phyloP scores from a whole-genome alignment of 805 yeast genomes.

The Wickerhamomyces ciferrii region DNA sequence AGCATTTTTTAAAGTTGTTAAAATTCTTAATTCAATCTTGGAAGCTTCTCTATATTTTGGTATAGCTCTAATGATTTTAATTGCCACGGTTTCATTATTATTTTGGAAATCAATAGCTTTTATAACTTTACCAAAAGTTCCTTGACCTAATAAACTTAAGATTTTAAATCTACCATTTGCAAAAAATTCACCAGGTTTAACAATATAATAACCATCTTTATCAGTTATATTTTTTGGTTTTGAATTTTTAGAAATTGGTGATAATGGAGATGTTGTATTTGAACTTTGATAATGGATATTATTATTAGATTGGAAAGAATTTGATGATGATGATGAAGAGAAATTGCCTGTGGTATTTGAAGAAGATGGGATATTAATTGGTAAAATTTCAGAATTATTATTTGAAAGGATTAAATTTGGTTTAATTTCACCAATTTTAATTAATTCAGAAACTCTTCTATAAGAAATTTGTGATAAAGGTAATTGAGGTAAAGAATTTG shows the following conservation, averaged over 20 bases:
- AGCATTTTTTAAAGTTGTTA: constrained; percentile 61
- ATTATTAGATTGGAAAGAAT: constrained; percentile 2
- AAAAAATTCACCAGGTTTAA: constrained; percentile 50
- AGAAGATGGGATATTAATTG: background rate
- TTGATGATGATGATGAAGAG: constrained; percentile 6
- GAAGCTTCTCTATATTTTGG: constrained; percentile 96
- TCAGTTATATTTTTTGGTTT: constrained; percentile 15
- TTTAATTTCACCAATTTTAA: constrained; percentile 37
- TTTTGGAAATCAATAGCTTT: constrained; percentile 72
- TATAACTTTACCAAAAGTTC: constrained; percentile 88
- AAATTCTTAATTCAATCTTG: constrained; percentile 81
- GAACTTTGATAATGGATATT: constrained; percentile 4
- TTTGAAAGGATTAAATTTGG: constrained; percentile 24
- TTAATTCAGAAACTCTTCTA: constrained; percentile 27
- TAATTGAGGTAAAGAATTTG: constrained; percentile 50
- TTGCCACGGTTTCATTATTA: constrained; percentile 61
- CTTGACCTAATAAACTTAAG: constrained; percentile 73
- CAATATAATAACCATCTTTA: constrained; percentile 66
- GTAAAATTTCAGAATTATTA: background rate
- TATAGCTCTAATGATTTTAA: constrained; percentile 86
- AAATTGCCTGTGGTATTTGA: too few species aligned
- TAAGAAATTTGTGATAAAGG: constrained; percentile 42
- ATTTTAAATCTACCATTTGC: constrained; percentile 73
- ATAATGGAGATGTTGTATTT: constrained; percentile 11
- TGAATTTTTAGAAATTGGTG: constrained; percentile 9